phyloP scores from a whole-genome alignment of 225 moss, liverwort and hornwort species.

The Thuidium tamariscinum region DNA sequence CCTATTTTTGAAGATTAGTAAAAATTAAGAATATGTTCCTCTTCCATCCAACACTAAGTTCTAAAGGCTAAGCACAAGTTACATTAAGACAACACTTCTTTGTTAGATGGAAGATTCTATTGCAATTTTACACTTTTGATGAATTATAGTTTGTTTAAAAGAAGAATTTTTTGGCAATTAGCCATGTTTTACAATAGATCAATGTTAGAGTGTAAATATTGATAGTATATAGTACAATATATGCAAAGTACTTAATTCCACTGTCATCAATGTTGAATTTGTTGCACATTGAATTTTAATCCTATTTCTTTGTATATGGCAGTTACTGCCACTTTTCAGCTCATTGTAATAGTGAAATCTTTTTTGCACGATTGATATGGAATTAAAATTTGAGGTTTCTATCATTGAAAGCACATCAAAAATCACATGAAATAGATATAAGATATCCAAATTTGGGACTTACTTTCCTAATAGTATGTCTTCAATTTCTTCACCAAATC shows the following conservation, averaged over 20 bases:
- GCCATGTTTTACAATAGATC: neutral
- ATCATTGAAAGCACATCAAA: neutral
- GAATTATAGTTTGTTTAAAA: neutral
- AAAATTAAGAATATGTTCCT: neutral
- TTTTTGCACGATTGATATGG: neutral
- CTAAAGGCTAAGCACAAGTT: too few species aligned
- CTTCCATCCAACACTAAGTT: too few species aligned
- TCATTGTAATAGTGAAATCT: neutral
- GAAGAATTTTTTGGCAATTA: neutral
- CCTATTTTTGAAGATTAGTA: neutral
- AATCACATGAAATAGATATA: neutral
- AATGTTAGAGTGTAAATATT: neutral
- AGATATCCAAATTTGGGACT: neutral
- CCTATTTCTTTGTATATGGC: too few species aligned
- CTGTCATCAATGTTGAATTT: neutral
- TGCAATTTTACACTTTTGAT: neutral
- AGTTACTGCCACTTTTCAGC: too few species aligned
- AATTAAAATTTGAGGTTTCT: neutral
- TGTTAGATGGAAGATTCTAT: neutral
- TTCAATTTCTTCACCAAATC: neutral
- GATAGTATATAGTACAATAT: neutral
- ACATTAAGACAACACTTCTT: fast-evolving
- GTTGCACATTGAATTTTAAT: too few species aligned
- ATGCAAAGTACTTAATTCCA: neutral
- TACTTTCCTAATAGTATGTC: neutral